These are phyloP conservation scores for Coemansia sp. DNA, from an alignment of 192 early-diverging fungal species.

Conservation along the genomic window DNA sequence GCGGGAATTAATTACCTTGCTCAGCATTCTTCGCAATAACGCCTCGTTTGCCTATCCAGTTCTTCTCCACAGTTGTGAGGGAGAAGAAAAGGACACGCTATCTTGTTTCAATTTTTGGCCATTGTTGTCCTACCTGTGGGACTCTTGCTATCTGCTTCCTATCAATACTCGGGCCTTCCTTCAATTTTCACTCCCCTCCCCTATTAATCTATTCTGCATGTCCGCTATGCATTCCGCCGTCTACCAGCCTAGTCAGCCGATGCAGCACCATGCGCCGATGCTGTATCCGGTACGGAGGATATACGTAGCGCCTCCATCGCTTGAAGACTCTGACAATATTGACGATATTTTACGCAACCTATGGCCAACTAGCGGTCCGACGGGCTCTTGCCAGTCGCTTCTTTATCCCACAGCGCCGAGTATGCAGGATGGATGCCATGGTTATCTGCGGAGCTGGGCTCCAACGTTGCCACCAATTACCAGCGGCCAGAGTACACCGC, in stretches of 20 bases:
- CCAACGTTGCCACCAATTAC: constrained; percentile 7
- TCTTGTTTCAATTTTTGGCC: constrained; percentile 4
- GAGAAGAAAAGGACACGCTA: background rate
- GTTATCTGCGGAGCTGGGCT: constrained; percentile 14
- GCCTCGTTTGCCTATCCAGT: constrained; percentile 5
- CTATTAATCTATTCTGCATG: constrained; percentile 16
- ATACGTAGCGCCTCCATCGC: background rate
- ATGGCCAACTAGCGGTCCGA: constrained; percentile 34
- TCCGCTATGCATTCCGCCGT: no score
- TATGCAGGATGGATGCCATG: constrained; percentile 7
- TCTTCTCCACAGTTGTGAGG: background rate
- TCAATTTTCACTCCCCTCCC: no score
- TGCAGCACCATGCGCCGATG: constrained; percentile 15
- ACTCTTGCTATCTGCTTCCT: background rate
- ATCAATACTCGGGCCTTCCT: background rate
- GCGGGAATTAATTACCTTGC: constrained; percentile 8
- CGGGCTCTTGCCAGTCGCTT: background rate
- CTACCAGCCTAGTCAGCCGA: constrained; percentile 16
- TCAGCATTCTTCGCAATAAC: constrained; percentile 6
- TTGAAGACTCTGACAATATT: constrained; percentile 44
- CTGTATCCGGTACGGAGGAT: constrained; percentile 1
- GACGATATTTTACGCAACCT: constrained; percentile 51
- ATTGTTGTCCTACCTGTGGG: constrained; percentile 1
- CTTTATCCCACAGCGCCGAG: background rate
- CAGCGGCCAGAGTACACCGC: constrained; percentile 30